Conservation (phyloP, 1,284 basidiomycete genomes). For the Xerocomus nothofagi region DNA sequence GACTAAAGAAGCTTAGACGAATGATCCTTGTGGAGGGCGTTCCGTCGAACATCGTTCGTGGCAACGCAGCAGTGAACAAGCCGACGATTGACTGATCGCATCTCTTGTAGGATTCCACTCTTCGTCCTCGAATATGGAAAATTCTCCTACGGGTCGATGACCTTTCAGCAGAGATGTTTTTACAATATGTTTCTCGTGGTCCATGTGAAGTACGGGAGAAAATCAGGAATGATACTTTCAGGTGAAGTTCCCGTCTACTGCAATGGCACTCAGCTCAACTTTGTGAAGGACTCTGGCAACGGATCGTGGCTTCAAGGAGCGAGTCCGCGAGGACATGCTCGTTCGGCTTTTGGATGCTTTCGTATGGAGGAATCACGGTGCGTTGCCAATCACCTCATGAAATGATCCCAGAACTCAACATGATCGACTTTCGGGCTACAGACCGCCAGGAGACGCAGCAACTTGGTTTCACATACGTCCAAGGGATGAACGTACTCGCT, state of each 20-base stretch:
- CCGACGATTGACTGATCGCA: constrained; percentile 2
- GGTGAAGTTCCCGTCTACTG: constrained; percentile 42
- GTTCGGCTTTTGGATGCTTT: constrained; percentile 94
- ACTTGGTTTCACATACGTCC: constrained; percentile 90
- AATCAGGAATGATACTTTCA: constrained; percentile 81
- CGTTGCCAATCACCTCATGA: constrained; percentile 13
- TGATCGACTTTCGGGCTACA: constrained; percentile 29
- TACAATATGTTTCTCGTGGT: constrained; percentile 80
- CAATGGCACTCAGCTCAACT: constrained; percentile 8
- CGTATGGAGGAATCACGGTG: constrained; percentile 91
- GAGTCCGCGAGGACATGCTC: constrained; percentile 95
- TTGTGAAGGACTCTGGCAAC: constrained; percentile 85
- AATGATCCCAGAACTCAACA: not conserved
- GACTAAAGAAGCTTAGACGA: constrained; percentile 76
- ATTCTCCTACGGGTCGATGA: constrained; percentile 82
- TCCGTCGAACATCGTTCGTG: constrained; percentile 61
- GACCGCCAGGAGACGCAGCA: constrained; percentile 72
- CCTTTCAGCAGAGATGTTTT: constrained; percentile 73
- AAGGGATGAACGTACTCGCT: constrained; percentile 98
- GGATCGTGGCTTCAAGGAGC: constrained; percentile 91
- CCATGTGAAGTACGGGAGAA: constrained; percentile 88
- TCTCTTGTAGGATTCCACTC: constrained; percentile 60
- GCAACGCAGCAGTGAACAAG: constrained; percentile 1
- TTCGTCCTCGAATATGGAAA: constrained; percentile 89
- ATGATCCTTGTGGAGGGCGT: constrained; percentile 88